phyloP scores from a whole-genome alignment of 139 green algal genomes.

The Spirogloea muscicola region DNA sequence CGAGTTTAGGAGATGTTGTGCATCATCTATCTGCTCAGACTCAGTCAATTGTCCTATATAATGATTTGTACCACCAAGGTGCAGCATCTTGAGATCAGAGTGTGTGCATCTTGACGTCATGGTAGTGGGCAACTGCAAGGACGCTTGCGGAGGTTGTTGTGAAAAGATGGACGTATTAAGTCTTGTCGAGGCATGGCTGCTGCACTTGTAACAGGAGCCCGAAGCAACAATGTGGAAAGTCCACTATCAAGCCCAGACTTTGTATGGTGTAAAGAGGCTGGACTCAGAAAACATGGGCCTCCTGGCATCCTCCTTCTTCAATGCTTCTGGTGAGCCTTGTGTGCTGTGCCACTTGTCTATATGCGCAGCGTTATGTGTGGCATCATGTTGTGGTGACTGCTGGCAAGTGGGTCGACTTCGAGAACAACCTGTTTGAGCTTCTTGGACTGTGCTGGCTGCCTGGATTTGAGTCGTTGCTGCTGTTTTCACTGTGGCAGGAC shows the following conservation, averaged over 20 bases:
- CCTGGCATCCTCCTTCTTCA: slow-evolving; percentile 2
- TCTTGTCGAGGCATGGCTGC: background rate
- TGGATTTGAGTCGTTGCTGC: background rate
- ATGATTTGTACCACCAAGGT: background rate
- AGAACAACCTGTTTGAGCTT: background rate
- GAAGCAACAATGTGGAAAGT: background rate
- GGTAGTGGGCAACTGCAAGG: background rate
- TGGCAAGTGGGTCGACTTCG: background rate
- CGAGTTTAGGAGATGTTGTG: background rate
- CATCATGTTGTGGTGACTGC: background rate
- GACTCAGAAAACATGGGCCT: background rate
- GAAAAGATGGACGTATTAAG: background rate
- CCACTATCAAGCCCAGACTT: background rate
- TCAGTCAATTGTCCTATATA: background rate
- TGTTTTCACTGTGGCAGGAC: background rate
- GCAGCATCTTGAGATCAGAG: background rate
- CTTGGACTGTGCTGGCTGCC: background rate
- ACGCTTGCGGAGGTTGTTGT: background rate
- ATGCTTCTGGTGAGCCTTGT: background rate
- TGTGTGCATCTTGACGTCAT: background rate
- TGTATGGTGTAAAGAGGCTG: background rate
- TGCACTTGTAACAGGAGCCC: background rate
- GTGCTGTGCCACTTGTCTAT: background rate
- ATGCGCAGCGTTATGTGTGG: too few relatives aligned
- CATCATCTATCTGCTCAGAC: background rate